Evolutionary conservation across 2,329 filamentous ascomycete species (phyloP).

Genomic region (Huntiella savannae): DNA sequence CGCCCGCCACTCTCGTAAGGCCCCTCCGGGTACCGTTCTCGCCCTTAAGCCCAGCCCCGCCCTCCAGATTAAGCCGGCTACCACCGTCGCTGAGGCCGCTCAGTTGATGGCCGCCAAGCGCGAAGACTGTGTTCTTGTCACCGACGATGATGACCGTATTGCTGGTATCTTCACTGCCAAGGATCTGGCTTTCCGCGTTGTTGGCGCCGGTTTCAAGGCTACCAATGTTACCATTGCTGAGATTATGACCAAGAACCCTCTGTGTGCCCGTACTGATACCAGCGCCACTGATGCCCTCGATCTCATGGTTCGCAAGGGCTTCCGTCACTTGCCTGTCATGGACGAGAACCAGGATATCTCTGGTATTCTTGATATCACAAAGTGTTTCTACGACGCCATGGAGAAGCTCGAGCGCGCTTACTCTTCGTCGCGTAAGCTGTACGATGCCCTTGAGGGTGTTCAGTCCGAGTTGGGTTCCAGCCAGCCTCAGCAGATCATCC

Average conservation of each 20-base stretch:
- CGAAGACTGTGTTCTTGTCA: slow-evolving; percentile 94
- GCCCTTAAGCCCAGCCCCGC: slow-evolving; percentile 89
- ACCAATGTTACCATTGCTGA: slow-evolving; percentile 83
- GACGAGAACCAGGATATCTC: slow-evolving; percentile 99
- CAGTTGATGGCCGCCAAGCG: slow-evolving; percentile 98
- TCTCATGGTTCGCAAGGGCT: slow-evolving; percentile 95
- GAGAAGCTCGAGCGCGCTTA: slow-evolving; percentile 97
- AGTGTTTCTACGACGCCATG: slow-evolving; percentile 99
- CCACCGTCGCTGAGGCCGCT: slow-evolving; percentile 85
- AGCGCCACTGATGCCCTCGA: slow-evolving; percentile 95
- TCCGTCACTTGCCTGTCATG: slow-evolving; percentile 95
- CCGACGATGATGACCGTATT: slow-evolving; percentile 93
- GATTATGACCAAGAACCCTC: slow-evolving; percentile 99
- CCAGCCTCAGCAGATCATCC: slow-evolving; percentile 95
- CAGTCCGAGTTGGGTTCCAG: slow-evolving; percentile 91
- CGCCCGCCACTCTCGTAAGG: slow-evolving; percentile 74
- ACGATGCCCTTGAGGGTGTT: slow-evolving; percentile 92
- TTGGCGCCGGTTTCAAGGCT: slow-evolving; percentile 76
- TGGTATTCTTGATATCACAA: slow-evolving; percentile 94
- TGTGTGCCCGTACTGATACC: slow-evolving; percentile 92
- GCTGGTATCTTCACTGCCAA: slow-evolving; percentile 98
- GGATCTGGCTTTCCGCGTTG: slow-evolving; percentile 91
- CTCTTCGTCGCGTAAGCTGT: slow-evolving; percentile 91
- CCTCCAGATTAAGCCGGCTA: slow-evolving; percentile 89
- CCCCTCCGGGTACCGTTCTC: slow-evolving; percentile 86